phyloP scores from a whole-genome alignment of 1,284 basidiomycete genomes.

The Marasmius oreades region DNA sequence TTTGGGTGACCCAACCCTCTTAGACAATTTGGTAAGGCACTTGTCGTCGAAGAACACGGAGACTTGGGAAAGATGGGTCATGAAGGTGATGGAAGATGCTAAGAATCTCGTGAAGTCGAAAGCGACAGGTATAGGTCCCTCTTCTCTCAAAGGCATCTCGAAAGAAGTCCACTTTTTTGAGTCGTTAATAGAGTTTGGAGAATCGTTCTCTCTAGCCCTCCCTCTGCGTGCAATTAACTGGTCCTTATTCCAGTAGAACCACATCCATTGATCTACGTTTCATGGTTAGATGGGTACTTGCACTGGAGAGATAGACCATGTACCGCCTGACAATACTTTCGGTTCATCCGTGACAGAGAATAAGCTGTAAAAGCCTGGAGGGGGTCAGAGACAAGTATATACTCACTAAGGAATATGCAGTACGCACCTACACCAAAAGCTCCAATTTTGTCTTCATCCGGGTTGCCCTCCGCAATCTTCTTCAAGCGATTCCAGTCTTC shows the following conservation, averaged over 20 bases:
- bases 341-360: conserved; percentile 91
- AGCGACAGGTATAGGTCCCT: conserved; percentile 75
- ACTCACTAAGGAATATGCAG: too few relatives aligned
- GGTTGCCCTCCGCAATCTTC: conserved; percentile 88
- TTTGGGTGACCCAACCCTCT: conserved; percentile 58
- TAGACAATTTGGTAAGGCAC: conserved; percentile 73
- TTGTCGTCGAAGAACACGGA: conserved; percentile 80
- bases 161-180: conserved; percentile 79
- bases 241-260: conserved; percentile 95
- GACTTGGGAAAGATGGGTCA: conserved; percentile 76
- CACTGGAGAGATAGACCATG: conserved; percentile 5
- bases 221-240: conserved; percentile 81
- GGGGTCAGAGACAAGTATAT: too few relatives aligned
- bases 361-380: conserved; percentile 71
- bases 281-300: conserved; percentile 5
- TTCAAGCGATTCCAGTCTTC: conserved; percentile 89
- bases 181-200: conserved; percentile 5
- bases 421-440: conserved; percentile 80
- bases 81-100: conserved; percentile 92
- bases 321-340: conserved; percentile 86
- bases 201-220: conserved; percentile 44
- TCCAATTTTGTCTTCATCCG: conserved; percentile 82
- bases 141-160: conserved; percentile 86
- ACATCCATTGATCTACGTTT: conserved; percentile 82
- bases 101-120: conserved; percentile 91